Conservation (phyloP, 352 stramenopile genomes). For the Globisporangium takayamanum region DNA sequence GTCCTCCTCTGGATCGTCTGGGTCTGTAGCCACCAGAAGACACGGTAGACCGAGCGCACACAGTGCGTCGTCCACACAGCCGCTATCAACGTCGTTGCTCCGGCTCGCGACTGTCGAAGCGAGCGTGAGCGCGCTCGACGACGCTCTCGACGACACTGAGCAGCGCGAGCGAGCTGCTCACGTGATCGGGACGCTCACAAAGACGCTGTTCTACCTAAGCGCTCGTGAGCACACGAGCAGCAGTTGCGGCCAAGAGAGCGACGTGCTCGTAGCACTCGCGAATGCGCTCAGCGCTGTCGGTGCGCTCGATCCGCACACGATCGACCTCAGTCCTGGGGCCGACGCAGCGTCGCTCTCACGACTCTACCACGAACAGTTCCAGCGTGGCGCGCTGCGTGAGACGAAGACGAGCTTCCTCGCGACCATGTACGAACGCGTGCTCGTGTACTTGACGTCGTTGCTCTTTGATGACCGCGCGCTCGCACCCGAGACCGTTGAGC, state of each 20-base stretch:
- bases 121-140: constrained; percentile 11
- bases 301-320: constrained; percentile 44
- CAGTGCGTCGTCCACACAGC: no score
- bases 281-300: constrained; percentile 64
- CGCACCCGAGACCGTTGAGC: constrained; percentile 29
- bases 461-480: constrained; percentile 44
- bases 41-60: no score
- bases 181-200: constrained; percentile 36
- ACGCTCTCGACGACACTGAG: constrained; percentile 5
- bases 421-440: constrained; percentile 54
- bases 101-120: constrained; percentile 10
- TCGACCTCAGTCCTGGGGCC: constrained; percentile 52
- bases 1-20: background rate
- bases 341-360: constrained; percentile 40
- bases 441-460: constrained; percentile 55
- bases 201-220: constrained; percentile 50
- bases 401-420: constrained; percentile 36
- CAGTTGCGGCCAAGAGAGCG: constrained; percentile 2
- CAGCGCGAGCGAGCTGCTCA: background rate
- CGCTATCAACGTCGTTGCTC: constrained; percentile 8
- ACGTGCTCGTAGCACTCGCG: constrained; percentile 28
- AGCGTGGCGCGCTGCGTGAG: constrained; percentile 44
- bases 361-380: constrained; percentile 53
- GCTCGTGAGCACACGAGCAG: constrained; percentile 8
- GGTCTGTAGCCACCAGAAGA: no score